phyloP scores from a whole-genome alignment of 805 yeast species.

The Hanseniaspora guilliermondii region DNA sequence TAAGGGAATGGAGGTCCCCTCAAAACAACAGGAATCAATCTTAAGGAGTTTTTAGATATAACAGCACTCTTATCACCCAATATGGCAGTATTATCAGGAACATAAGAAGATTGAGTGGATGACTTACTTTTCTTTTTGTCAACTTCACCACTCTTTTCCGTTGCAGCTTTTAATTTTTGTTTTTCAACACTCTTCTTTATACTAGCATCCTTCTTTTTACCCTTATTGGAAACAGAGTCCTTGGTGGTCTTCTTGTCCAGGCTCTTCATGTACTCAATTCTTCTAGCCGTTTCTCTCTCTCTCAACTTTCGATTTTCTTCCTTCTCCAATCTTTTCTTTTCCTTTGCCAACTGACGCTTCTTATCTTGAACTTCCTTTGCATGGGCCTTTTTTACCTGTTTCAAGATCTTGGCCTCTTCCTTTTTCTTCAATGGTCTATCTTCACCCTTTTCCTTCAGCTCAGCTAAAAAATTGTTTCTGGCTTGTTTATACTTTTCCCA shows the following conservation, averaged over 20 bases:
- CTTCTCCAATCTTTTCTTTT: conserved; percentile 20
- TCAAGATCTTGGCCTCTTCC: conserved; percentile 21
- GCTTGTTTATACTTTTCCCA: conserved; percentile 1
- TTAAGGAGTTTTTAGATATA: conserved; percentile 4
- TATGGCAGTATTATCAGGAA: neutral
- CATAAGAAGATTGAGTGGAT: neutral
- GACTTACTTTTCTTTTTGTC: neutral
- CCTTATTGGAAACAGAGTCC: neutral
- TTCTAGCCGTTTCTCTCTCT: conserved; percentile 23
- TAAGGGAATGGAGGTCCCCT: conserved; percentile 11
- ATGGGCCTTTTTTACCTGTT: conserved; percentile 26
- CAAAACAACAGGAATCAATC: conserved; percentile 12
- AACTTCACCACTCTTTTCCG: neutral
- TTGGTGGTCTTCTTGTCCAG: neutral
- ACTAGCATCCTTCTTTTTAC: too few relatives aligned
- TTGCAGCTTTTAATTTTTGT: too few relatives aligned
- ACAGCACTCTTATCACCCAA: neutral
- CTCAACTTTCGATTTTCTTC: conserved; percentile 24
- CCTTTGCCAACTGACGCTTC: conserved; percentile 26
- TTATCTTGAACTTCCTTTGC: conserved; percentile 25
- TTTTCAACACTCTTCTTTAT: too few relatives aligned
- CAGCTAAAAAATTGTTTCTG: neutral
- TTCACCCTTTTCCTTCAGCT: neutral
- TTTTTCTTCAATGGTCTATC: conserved; percentile 15
- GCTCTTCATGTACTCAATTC: conserved; percentile 14